Conservation (phyloP, 2,329 filamentous ascomycete genomes). For the Aureobasidium sp. region DNA sequence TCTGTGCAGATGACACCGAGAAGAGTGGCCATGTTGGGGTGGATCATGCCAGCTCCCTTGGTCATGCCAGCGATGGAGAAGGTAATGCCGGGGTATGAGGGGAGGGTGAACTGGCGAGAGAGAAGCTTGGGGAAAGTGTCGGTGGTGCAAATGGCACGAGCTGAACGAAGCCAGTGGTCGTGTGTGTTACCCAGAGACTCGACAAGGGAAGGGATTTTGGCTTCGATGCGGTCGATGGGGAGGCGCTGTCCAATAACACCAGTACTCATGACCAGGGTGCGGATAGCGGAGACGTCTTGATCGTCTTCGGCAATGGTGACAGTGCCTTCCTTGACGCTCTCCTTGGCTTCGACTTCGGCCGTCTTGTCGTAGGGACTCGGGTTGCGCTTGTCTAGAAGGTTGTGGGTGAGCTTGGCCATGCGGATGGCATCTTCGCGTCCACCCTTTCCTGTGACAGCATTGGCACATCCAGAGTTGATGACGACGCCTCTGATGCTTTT, state of each 20-base stretch:
- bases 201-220: slow-evolving; percentile 71
- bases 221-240: slow-evolving; percentile 83
- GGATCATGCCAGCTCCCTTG: slow-evolving; percentile 98
- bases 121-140: slow-evolving; percentile 97
- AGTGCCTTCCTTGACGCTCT: slow-evolving; percentile 18
- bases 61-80: slow-evolving; percentile 92
- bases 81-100: slow-evolving; percentile 65
- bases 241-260: slow-evolving; percentile 95
- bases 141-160: slow-evolving; percentile 92
- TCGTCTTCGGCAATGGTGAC: slow-evolving; percentile 32
- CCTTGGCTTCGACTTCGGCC: neutral
- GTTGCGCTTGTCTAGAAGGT: slow-evolving; percentile 42
- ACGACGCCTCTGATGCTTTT: slow-evolving; percentile 74
- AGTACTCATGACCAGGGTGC: slow-evolving; percentile 95
- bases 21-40: slow-evolving; percentile 96
- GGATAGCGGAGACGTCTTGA: slow-evolving; percentile 36
- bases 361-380: neutral
- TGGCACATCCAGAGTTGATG: slow-evolving; percentile 93
- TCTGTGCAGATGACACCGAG: slow-evolving; percentile 90
- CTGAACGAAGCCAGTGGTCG: slow-evolving; percentile 77
- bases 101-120: slow-evolving; percentile 75
- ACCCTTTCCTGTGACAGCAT: slow-evolving; percentile 88
- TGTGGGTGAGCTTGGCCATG: slow-evolving; percentile 76
- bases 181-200: slow-evolving; percentile 66
- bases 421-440: slow-evolving; percentile 79